phyloP scores from a whole-genome alignment of 208 protist species.

The Trypanosomatidae sp. region DNA sequence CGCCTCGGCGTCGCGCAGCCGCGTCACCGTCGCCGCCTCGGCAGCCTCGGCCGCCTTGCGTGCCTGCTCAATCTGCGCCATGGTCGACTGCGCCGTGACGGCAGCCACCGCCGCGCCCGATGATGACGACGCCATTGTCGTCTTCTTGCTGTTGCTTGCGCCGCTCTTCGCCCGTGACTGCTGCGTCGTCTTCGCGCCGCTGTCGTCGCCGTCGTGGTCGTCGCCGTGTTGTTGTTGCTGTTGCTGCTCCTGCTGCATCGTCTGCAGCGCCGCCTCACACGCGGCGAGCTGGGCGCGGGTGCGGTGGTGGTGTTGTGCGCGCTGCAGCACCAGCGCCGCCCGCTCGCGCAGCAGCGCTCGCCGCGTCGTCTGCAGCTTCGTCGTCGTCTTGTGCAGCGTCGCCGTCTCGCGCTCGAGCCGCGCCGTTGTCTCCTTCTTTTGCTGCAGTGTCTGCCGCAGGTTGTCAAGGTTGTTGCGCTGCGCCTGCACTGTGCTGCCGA shows the following conservation, averaged over 20 bases:
- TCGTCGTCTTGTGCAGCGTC: slow-evolving; percentile 16
- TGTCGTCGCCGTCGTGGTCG: slow-evolving; percentile 1
- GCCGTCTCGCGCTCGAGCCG: slow-evolving; percentile 32
- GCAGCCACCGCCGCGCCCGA: no score
- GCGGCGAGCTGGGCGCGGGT: neutral
- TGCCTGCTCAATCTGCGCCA: slow-evolving; percentile 13
- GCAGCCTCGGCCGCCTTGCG: slow-evolving; percentile 9
- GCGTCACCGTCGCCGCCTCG: slow-evolving; percentile 13
- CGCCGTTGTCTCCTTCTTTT: slow-evolving; percentile 53
- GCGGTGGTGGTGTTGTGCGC: slow-evolving; percentile 18
- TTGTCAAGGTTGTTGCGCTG: slow-evolving; percentile 78
- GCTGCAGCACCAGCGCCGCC: slow-evolving; percentile 49
- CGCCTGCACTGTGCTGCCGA: slow-evolving; percentile 61
- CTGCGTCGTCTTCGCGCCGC: slow-evolving; percentile 3
- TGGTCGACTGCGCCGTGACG: no score
- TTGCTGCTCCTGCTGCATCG: no score
- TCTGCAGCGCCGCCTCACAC: neutral
- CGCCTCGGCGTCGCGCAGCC: slow-evolving; percentile 6
- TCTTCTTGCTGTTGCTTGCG: no score
- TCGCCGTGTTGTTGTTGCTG: slow-evolving; percentile 2
- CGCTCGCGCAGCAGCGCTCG: slow-evolving; percentile 13
- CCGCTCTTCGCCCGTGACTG: no score
- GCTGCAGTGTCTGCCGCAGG: slow-evolving; percentile 47
- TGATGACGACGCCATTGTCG: no score
- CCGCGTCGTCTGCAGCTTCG: slow-evolving; percentile 10